These are phyloP conservation scores for Metarhizium guizhouense DNA, from an alignment of 2,329 filamentous ascomycete genomes.

Conservation along the genomic window DNA sequence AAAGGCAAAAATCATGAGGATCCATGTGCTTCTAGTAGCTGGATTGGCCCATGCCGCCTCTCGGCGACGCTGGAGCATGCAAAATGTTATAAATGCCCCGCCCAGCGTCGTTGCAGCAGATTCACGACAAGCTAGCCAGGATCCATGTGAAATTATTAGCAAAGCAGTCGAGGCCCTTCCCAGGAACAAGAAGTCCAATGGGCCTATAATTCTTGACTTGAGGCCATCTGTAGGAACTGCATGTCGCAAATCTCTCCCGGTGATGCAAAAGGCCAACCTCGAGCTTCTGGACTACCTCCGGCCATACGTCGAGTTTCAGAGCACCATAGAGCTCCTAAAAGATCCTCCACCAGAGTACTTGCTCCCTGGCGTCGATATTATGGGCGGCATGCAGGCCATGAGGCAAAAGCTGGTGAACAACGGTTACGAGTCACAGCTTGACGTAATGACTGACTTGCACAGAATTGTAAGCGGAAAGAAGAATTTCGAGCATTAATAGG, in stretches of 20 bases:
- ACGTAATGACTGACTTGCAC: conserved; percentile 1
- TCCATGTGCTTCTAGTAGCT: background rate
- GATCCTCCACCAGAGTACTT: conserved; percentile 4
- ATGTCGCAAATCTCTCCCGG: background rate
- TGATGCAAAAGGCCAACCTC: background rate
- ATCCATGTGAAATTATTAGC: background rate
- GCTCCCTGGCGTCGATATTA: conserved; percentile 5
- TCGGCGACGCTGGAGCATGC: background rate
- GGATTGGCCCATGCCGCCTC: background rate
- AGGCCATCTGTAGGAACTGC: background rate
- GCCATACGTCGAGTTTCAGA: conserved; percentile 9
- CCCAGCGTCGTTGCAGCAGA: background rate
- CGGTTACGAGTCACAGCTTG: background rate
- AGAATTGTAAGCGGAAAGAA: background rate
- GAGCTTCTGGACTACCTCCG: background rate
- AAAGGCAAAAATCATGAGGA: too few species aligned
- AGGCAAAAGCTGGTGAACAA: background rate
- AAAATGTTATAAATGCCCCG: background rate
- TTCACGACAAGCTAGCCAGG: background rate
- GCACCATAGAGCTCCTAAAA: conserved; percentile 6
- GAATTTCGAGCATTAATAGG: too few species aligned
- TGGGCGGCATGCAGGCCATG: conserved; percentile 4
- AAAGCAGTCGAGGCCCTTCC: background rate
- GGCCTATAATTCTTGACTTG: background rate
- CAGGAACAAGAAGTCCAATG: background rate